Evolutionary conservation across 2,329 filamentous ascomycete genomes (phyloP).

Genomic region (Arthrobotrys sphaeroides): DNA sequence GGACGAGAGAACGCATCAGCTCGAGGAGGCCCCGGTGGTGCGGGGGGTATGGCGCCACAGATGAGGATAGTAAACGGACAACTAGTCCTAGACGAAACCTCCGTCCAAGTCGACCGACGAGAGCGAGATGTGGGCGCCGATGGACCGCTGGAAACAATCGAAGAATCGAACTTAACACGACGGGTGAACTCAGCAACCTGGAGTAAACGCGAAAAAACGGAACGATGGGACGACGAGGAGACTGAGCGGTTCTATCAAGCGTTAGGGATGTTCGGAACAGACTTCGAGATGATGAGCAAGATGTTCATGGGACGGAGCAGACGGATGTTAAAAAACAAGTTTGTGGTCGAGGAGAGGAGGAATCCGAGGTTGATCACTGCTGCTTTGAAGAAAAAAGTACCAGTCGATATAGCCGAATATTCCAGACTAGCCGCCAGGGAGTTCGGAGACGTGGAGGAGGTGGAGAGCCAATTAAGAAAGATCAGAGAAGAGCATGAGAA

Average conservation of each 20-base stretch:
- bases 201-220: conserved; percentile 71
- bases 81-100: conserved; percentile 75
- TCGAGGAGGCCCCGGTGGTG: conserved; percentile 51
- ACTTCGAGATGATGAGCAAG: conserved; percentile 80
- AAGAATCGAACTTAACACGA: conserved; percentile 81
- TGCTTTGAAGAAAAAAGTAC: conserved; percentile 66
- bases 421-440: conserved; percentile 58
- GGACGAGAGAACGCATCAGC: conserved; percentile 48
- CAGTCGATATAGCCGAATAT: conserved; percentile 59
- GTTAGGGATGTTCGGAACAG: conserved; percentile 79
- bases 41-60: conserved; percentile 64
- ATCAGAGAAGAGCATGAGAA: conserved; percentile 59
- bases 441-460: conserved; percentile 59
- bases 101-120: conserved; percentile 74
- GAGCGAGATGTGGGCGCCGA: conserved; percentile 69
- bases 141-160: conserved; percentile 70
- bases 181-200: conserved; percentile 76
- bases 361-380: conserved; percentile 72
- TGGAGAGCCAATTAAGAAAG: conserved; percentile 59
- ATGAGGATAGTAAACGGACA: conserved; percentile 76
- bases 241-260: conserved; percentile 81
- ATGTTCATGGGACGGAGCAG: conserved; percentile 78
- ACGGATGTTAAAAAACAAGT: conserved; percentile 81
- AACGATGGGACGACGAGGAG: conserved; percentile 75
- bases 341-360: conserved; percentile 78